Evolutionary conservation across 176 grass and related monocot species (phyloP).

Genomic region (Oryza meridionalis): DNA sequence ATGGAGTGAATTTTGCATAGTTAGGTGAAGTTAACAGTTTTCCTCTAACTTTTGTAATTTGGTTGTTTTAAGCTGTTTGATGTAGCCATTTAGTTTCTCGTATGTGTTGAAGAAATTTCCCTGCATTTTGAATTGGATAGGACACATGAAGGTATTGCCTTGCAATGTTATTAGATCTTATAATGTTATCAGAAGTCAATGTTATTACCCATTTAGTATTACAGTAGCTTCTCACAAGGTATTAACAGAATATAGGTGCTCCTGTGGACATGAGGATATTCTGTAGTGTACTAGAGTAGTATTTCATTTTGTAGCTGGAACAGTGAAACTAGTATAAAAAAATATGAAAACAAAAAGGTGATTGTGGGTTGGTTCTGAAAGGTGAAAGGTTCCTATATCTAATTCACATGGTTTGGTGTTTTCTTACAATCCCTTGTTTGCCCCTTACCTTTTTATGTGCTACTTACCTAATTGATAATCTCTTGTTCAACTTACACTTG

Average conservation of each 20-base stretch:
- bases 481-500: conserved; percentile 33
- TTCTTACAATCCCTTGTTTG: conserved; percentile 5
- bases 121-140: background rate
- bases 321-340: background rate
- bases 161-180: background rate
- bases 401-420: conserved; percentile 8
- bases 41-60: background rate
- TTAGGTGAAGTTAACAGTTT: background rate
- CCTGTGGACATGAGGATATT: no score
- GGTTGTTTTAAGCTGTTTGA: conserved; percentile 10
- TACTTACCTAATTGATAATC: conserved; percentile 13
- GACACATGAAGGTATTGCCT: background rate
- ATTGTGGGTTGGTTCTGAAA: conserved; percentile 1
- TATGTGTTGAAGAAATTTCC: background rate
- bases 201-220: background rate
- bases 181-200: background rate
- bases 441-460: background rate
- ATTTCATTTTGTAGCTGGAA: background rate
- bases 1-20: background rate
- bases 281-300: no score
- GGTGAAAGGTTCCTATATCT: background rate
- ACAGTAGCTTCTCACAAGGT: background rate
- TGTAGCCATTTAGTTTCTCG: background rate
- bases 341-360: background rate
- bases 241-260: no score